Evolutionary conservation across 2,329 filamentous ascomycete species (phyloP).

Genomic region (Podosphaera xanthii): DNA sequence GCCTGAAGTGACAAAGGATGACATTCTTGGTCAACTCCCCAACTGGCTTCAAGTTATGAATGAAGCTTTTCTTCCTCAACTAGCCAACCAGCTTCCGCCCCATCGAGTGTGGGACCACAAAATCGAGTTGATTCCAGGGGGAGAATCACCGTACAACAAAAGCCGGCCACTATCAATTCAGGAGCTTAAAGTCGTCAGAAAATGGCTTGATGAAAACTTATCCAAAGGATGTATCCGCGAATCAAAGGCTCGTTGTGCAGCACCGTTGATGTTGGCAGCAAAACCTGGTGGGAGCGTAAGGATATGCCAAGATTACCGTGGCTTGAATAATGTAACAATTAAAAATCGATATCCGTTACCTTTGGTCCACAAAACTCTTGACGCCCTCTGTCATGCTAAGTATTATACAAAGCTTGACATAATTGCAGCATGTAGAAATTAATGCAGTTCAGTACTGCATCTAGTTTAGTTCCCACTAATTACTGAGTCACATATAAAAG

Average conservation of each 20-base stretch:
- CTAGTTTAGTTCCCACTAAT: too few relatives aligned
- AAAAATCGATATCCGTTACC: neutral
- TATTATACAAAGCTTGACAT: too few relatives aligned
- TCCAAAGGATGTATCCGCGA: neutral
- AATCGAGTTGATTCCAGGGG: neutral
- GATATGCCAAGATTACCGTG: neutral
- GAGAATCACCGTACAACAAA: neutral
- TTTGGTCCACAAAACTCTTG: too few relatives aligned
- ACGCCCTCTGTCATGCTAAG: too few relatives aligned
- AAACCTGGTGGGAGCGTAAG: neutral
- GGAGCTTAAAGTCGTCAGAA: neutral
- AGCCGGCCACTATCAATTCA: neutral
- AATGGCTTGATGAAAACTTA: neutral
- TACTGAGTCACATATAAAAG: too few relatives aligned
- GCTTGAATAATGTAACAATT: conserved; percentile 1
- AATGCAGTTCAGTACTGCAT: too few relatives aligned
- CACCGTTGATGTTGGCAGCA: neutral
- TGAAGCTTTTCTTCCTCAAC: neutral
- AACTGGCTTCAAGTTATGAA: neutral
- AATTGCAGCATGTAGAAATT: too few relatives aligned
- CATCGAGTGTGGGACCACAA: neutral
- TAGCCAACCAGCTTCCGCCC: neutral
- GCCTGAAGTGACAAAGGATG: neutral
- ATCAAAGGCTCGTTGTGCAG: neutral
- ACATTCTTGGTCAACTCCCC: neutral